A percentile compares a stretch with the other conserved stretches of the same genome.
phyloP scores from a whole-genome alignment of 306 rosid species.

The Rosa rugosa region DNA sequence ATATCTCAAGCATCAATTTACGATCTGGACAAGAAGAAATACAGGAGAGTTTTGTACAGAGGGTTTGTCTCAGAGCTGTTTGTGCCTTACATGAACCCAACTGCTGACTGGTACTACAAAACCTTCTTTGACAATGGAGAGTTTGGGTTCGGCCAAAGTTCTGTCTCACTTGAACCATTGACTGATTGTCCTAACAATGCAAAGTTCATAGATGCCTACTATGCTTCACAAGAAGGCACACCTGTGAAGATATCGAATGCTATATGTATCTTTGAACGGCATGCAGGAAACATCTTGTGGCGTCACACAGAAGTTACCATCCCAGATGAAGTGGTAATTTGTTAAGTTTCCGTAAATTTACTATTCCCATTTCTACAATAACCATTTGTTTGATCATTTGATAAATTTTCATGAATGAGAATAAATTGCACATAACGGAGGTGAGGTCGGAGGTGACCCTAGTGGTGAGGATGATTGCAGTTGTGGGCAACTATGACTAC shows the following conservation, averaged over 20 bases:
- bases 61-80: conserved; percentile 23
- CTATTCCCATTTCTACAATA: not conserved
- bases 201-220: conserved; percentile 3
- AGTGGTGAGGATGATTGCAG: conserved; percentile 47
- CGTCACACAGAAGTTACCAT: conserved; percentile 12
- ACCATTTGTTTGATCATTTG: not conserved
- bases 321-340: not conserved
- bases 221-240: conserved; percentile 11
- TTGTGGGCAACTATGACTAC: conserved; percentile 57
- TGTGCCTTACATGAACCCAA: conserved; percentile 17
- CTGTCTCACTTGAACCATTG: conserved; percentile 2
- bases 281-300: conserved; percentile 17
- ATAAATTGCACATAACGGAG: conserved; percentile 40
- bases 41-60: conserved; percentile 6
- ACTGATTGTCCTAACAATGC: conserved; percentile 14
- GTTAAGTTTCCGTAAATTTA: not conserved
- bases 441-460: conserved; percentile 51
- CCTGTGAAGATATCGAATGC: not conserved
- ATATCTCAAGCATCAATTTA: conserved; percentile 11
- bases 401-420: not conserved
- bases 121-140: conserved; percentile 13
- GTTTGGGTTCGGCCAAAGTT: conserved; percentile 11
- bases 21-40: not conserved
- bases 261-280: conserved; percentile 12
- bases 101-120: conserved; percentile 10